Percentiles rank a stretch among this genome's conserved stretches.
These are phyloP conservation scores for Lathyrus sativus DNA, from an alignment of 306 rosid genomes.

Conservation along the genomic window DNA sequence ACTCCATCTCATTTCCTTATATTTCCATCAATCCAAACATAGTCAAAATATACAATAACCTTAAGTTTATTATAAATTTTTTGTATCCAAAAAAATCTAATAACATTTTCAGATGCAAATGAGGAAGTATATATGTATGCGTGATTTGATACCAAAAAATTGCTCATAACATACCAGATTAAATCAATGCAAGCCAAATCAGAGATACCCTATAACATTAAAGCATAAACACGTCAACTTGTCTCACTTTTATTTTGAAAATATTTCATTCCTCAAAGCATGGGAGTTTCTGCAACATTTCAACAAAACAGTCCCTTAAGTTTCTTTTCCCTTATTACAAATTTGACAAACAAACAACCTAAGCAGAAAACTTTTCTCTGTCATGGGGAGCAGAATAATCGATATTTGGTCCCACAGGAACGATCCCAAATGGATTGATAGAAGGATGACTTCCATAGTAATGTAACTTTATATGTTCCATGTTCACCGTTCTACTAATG, in stretches of 20 bases:
- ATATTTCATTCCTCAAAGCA: slow-evolving; percentile 8
- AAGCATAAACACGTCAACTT: neutral
- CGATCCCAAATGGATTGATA: slow-evolving; percentile 78
- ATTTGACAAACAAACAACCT: slow-evolving; percentile 30
- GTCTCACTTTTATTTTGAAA: slow-evolving; percentile 37
- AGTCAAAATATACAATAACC: no score
- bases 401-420: slow-evolving; percentile 70
- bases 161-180: neutral
- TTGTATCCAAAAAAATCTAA: neutral
- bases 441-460: slow-evolving; percentile 89
- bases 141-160: neutral
- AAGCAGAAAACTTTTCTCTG: slow-evolving; percentile 68
- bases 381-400: slow-evolving; percentile 73
- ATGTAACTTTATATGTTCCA: slow-evolving; percentile 78
- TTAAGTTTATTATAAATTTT: no score
- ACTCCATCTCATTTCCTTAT: no score
- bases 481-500: slow-evolving; percentile 67
- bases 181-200: neutral
- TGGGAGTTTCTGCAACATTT: slow-evolving; percentile 17
- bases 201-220: neutral
- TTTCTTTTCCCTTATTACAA: slow-evolving; percentile 1
- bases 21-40: no score
- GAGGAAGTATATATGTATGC: neutral
- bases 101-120: neutral
- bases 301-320: slow-evolving; percentile 13